phyloP scores from a whole-genome alignment of 106 monocot species.

The Allium sativum region DNA sequence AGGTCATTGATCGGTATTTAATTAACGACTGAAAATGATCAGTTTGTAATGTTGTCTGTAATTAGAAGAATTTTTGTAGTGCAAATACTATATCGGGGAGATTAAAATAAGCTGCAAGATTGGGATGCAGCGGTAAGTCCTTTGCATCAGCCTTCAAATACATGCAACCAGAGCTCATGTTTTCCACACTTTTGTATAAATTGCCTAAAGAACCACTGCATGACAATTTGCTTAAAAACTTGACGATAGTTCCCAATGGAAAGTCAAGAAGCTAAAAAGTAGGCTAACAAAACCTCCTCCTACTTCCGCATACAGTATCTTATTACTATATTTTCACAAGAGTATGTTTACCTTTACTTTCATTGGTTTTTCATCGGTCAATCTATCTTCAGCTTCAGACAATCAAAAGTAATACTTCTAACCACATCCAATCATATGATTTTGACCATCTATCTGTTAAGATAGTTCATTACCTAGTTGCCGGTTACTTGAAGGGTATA shows the following conservation, averaged over 20 bases:
- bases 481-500: no score
- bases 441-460: no score
- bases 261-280: conserved; percentile 2
- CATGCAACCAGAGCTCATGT: not conserved
- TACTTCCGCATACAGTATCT: conserved; percentile 5
- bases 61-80: no score
- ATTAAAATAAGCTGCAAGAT: not conserved
- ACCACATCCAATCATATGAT: no score
- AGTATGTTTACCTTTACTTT: not conserved
- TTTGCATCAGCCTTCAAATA: not conserved
- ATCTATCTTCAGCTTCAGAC: no score
- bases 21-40: no score
- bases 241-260: conserved; percentile 2
- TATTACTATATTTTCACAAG: not conserved
- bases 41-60: no score
- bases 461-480: no score
- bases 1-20: no score
- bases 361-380: no score
- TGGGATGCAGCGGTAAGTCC: not conserved
- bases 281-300: conserved; percentile 2
- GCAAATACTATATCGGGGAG: not conserved
- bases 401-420: no score
- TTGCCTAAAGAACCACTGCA: not conserved
- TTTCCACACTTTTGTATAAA: not conserved
- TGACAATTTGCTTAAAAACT: not conserved